Evolutionary conservation across 2,329 filamentous ascomycete species (phyloP).

Genomic region (Microascus cirrosus): DNA sequence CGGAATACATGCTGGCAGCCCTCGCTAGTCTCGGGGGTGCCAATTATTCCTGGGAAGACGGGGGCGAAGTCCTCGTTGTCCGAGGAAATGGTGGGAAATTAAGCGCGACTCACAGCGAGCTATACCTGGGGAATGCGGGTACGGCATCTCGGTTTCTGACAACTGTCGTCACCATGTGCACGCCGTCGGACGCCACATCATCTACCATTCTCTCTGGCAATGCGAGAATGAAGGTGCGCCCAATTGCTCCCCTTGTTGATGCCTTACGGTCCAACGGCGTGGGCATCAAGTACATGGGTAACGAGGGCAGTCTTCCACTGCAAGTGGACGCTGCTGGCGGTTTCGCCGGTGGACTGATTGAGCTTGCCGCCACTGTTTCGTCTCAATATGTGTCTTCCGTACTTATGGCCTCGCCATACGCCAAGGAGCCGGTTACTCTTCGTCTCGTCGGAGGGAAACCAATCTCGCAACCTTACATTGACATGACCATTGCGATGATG

Average conservation of each 20-base stretch:
- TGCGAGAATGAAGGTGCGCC: constrained; percentile 88
- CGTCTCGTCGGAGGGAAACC: constrained; percentile 91
- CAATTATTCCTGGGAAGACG: constrained; percentile 86
- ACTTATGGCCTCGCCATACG: constrained; percentile 93
- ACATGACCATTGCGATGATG: constrained; percentile 99
- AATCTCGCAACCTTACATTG: constrained; percentile 93
- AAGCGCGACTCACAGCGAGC: constrained; percentile 59
- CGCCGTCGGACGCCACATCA: constrained; percentile 43
- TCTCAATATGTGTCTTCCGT: constrained; percentile 99
- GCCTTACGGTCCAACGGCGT: constrained; percentile 80
- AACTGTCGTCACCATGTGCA: constrained; percentile 77
- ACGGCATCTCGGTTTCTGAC: constrained; percentile 94
- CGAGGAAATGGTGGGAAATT: constrained; percentile 83
- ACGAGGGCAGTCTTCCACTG: constrained; percentile 72
- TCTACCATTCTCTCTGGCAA: constrained; percentile 86
- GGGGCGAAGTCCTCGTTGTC: constrained; percentile 82
- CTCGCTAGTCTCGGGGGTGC: constrained; percentile 75
- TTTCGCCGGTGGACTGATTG: constrained; percentile 76
- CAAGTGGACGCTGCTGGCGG: constrained; percentile 73
- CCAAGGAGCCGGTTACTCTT: constrained; percentile 84
- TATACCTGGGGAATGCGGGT: constrained; percentile 94
- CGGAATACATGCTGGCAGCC: constrained; percentile 94
- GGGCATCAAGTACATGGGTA: constrained; percentile 75
- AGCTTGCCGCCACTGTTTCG: constrained; percentile 87
- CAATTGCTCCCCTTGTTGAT: constrained; percentile 87